Evolutionary conservation across 768 basidiomycete genomes (phyloP), one percentile per base, ranked within the genome.

Genomic region (Botryobasidium botryosum): DNA sequence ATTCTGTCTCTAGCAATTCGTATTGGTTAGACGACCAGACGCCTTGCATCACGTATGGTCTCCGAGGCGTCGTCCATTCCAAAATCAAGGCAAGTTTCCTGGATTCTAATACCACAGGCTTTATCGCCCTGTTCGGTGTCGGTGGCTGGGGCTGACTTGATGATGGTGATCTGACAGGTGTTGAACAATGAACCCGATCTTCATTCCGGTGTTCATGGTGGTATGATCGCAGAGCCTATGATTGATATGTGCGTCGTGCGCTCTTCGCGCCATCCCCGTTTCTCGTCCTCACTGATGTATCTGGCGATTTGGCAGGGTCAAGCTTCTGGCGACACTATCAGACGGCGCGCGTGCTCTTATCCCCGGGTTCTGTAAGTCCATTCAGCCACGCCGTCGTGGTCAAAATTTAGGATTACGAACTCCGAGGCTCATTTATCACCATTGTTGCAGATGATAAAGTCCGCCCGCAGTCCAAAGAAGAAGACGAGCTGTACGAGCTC

Each of bases 121-220:
- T n/a, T n/a, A n/a, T n/a, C n/a, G n/a, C n/a, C n/a, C n/a, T n/a
- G n/a, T n/a, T n/a, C n/a, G n/a, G n/a, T n/a, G n/a, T n/a, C n/a
- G n/a, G n/a, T n/a, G n/a, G n/a, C n/a, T n/a, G n/a, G n/a, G n/a
- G n/a, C n/a, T n/a, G n/a, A n/a, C n/a, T n/a, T n/a, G n/a, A n/a
- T n/a, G n/a, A n/a, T n/a, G n/a, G n/a, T n/a, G n/a, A n/a, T n/a
- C n/a, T n/a, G n/a, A n/a, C n/a, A 85, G 76, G 76, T 96, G 46
- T 70, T 70, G 4, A 85, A 74, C 50, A 61, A 69, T 24, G 66
- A 71, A 10, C 80, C 82, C 0, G 92, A 96, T 58, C 66, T 85
- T 35, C 94, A 99, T 59, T 90, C 87, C 13, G 94, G 94, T 50
- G 71, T 96, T 6, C 87, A 94, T 55, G 94, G 94, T 26, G 94